Percentiles rank a stretch among this genome's conserved stretches.
Evolutionary conservation across 179 eudicot species (phyloP).

Genomic region (Beta corolliflora): DNA sequence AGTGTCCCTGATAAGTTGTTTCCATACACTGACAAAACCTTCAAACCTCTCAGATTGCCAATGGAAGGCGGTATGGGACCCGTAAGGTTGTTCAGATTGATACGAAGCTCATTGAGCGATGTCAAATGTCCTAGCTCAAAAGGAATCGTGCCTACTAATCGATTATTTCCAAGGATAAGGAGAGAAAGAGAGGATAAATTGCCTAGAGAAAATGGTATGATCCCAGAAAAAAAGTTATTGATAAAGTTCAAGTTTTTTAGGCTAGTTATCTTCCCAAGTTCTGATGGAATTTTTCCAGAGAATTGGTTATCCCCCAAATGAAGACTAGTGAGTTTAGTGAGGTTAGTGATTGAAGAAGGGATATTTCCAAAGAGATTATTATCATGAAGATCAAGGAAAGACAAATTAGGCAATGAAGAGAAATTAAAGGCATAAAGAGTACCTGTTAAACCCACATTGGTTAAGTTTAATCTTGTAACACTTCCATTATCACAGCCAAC

Average conservation of each 20-base stretch:
- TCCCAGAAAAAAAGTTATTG: slow-evolving; percentile 42
- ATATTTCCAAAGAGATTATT: slow-evolving; percentile 49
- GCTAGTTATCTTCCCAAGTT: slow-evolving; percentile 36
- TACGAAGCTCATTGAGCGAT: slow-evolving; percentile 37
- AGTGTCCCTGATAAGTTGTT: slow-evolving; percentile 48
- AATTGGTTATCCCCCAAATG: slow-evolving; percentile 40
- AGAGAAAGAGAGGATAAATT: slow-evolving; percentile 32
- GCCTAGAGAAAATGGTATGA: slow-evolving; percentile 46
- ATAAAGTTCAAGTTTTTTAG: slow-evolving; percentile 34
- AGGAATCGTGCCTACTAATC: slow-evolving; percentile 46
- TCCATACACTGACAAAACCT: slow-evolving; percentile 38
- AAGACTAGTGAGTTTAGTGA: slow-evolving; percentile 32
- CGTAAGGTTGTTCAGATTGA: slow-evolving; percentile 44
- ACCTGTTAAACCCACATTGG: slow-evolving; percentile 45
- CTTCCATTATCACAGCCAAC: slow-evolving; percentile 42
- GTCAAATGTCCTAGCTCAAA: slow-evolving; percentile 38
- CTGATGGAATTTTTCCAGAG: slow-evolving; percentile 40
- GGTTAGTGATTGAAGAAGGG: slow-evolving; percentile 41
- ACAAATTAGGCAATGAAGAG: slow-evolving; percentile 45
- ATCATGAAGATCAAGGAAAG: slow-evolving; percentile 36
- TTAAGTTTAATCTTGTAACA: slow-evolving; percentile 42
- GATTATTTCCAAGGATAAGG: slow-evolving; percentile 38
- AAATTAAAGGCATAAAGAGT: slow-evolving; percentile 43
- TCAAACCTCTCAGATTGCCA: slow-evolving; percentile 37
- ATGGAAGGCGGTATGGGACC: slow-evolving; percentile 51